A percentile compares a stretch with the other conserved stretches of the same genome.
Evolutionary conservation across 2,329 filamentous ascomycete species (phyloP).

Genomic region (Pseudocercospora musae): DNA sequence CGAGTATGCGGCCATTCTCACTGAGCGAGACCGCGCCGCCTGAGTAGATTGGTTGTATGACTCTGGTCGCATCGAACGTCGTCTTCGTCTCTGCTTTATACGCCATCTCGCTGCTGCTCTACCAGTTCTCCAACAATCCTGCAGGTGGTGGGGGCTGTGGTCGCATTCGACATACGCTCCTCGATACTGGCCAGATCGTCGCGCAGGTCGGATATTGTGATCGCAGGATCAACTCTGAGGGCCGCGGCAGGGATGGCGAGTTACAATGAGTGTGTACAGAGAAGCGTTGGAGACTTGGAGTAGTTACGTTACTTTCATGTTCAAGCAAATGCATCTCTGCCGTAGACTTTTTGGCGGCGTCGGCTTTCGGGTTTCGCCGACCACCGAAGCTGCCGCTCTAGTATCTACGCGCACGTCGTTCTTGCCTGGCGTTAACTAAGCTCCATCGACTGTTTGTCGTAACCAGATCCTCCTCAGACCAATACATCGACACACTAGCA

Average conservation of each 20-base stretch:
- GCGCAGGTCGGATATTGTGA: too few relatives aligned
- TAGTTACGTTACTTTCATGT: constrained; percentile 18
- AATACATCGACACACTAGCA: constrained; percentile 10
- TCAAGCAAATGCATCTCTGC: constrained; percentile 1
- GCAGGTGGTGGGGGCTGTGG: not conserved
- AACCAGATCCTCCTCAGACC: constrained; percentile 8
- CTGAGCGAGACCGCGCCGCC: constrained; percentile 84
- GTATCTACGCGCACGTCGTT: constrained; percentile 2
- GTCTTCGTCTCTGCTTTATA: constrained; percentile 66
- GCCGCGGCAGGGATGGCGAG: too few relatives aligned
- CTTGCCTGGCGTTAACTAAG: constrained; percentile 2
- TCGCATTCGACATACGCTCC: not conserved
- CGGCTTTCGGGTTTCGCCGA: not conserved
- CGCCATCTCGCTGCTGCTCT: constrained; percentile 40
- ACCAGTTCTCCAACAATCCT: not conserved
- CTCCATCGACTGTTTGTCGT: constrained; percentile 7
- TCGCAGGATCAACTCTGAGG: too few relatives aligned
- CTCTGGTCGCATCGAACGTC: constrained; percentile 79
- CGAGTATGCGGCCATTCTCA: constrained; percentile 75
- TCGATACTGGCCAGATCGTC: not conserved
- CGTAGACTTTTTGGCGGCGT: not conserved
- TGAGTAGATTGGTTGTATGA: constrained; percentile 90
- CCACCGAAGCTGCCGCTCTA: not conserved
- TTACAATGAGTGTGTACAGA: too few relatives aligned
- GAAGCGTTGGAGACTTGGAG: too few relatives aligned